Conservation (phyloP, 1,284 basidiomycete genomes). For the Testicularia cyperi region DNA sequence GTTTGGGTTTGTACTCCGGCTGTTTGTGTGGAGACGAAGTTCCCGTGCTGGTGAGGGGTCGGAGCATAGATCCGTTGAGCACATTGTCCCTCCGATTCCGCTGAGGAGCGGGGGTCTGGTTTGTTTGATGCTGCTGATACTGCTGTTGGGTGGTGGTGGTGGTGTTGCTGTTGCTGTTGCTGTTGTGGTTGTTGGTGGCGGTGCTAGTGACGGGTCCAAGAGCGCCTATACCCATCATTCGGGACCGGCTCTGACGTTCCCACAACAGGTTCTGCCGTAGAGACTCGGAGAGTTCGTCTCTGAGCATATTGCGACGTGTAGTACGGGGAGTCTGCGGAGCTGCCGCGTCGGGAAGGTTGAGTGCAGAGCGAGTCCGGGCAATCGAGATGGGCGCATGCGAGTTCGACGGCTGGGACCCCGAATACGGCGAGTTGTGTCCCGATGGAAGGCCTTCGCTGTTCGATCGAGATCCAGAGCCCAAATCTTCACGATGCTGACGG, state of each 20-base stretch:
- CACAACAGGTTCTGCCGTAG: constrained; percentile 78
- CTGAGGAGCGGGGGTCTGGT: constrained; percentile 1
- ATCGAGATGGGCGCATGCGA: constrained; percentile 24
- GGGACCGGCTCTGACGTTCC: constrained; percentile 67
- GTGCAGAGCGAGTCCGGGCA: constrained; percentile 26
- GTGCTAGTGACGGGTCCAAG: too few relatives aligned
- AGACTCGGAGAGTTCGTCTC: constrained; percentile 80
- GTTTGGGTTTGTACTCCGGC: constrained; percentile 21
- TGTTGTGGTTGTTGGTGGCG: constrained; percentile 9
- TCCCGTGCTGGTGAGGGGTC: constrained; percentile 43
- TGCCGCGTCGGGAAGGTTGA: constrained; percentile 57
- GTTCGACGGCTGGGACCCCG: constrained; percentile 4
- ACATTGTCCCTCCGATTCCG: constrained; percentile 28
- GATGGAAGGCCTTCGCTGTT: constrained; percentile 34
- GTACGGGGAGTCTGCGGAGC: constrained; percentile 79
- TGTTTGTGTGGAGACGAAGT: constrained; percentile 6
- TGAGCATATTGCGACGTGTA: constrained; percentile 78
- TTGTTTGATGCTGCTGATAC: constrained; percentile 9
- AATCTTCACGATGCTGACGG: constrained; percentile 12
- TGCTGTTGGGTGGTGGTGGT: too few relatives aligned
- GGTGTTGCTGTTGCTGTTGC: too few relatives aligned
- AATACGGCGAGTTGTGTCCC: constrained; percentile 8
- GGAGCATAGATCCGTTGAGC: constrained; percentile 40
- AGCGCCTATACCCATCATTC: constrained; percentile 55
- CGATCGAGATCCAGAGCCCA: constrained; percentile 30